phyloP scores from a whole-genome alignment of 805 yeast species.

The Cyberlindnera nakhonratchasimensis region DNA sequence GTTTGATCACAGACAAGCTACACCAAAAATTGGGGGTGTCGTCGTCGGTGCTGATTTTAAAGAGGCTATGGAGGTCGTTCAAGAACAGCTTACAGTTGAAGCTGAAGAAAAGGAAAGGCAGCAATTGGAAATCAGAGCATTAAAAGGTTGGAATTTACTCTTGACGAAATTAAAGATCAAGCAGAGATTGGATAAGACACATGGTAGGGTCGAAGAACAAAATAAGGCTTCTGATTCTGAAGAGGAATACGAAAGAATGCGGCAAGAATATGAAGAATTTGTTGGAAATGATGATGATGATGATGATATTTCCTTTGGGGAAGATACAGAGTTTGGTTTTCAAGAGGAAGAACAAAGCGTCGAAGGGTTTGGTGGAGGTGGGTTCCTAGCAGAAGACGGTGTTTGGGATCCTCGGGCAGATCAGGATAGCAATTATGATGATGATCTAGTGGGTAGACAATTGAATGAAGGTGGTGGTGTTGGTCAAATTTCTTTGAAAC shows the following conservation, averaged over 20 bases:
- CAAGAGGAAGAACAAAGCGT: neutral
- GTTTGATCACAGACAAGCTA: conserved; percentile 51
- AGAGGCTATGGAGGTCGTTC: conserved; percentile 56
- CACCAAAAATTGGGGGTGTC: conserved; percentile 70
- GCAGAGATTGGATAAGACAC: conserved; percentile 41
- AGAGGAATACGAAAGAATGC: conserved; percentile 15
- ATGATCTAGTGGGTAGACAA: neutral
- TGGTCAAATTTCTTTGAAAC: neutral
- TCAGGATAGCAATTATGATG: neutral
- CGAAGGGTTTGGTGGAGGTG: conserved; percentile 6
- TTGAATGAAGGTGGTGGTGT: conserved; percentile 2
- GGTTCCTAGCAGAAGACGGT: conserved; percentile 9
- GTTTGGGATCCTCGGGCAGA: conserved; percentile 8
- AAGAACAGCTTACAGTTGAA: conserved; percentile 46
- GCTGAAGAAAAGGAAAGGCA: conserved; percentile 36
- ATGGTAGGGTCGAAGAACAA: conserved; percentile 37
- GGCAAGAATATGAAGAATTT: conserved; percentile 24
- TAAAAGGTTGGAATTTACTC: conserved; percentile 43
- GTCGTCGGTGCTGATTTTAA: conserved; percentile 61
- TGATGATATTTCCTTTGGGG: conserved; percentile 11
- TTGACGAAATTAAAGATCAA: conserved; percentile 41
- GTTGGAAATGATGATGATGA: conserved; percentile 20
- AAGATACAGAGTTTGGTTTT: neutral
- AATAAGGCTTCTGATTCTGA: conserved; percentile 5
- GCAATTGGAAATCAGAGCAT: conserved; percentile 45